Base-by-base conservation (phyloP, 305 asterid genomes). In the Fraxinus sp. region DNA sequence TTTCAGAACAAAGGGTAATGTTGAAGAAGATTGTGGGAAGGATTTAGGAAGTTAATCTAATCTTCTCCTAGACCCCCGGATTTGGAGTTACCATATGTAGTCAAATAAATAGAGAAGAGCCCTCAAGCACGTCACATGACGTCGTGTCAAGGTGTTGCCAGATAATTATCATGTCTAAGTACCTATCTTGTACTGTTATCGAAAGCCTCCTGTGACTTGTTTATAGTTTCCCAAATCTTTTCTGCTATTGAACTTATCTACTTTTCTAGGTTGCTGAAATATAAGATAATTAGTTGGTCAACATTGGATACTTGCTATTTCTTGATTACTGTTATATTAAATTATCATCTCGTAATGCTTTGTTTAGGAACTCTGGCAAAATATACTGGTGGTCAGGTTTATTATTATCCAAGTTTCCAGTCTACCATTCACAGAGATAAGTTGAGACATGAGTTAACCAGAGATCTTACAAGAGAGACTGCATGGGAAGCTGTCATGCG, bases 401-500 rank as follows among this genome's bases (percentile, higher is more conserved):
- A 95, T 84, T 87, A 95, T 82, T 96, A 95, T 90, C 99, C 97
- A 81, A 87, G 90, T 88, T 96, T 96, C 89, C 95, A 85, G 79
- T 88, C 98, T 43, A 80, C 86, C 82, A 30, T 87, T 83, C 98
- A 96, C 82, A 80, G 86, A 88, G 98, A 96, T 76, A 96, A 90
- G 87, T 88, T 96, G 87, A 86, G 81, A 78, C 97, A 96, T 82
- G 99, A 95, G 88, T 88, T 96, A 80, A 81, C 89, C 83, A 91
- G 99, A 89, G 99, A 96, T 90, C 97, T 96, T 81, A 96, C 97
- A 32, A 88, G 98, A 85, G 98, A 95, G 88, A 96, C 97, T 83
- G 99, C 98, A 7, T 96, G 99, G 99, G 99, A 96, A 87, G 89
- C 98, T 14, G 99, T 96, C 84, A 90, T 96, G 98, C 93, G 99